Evolutionary conservation across 352 stramenopile species (phyloP).

Genomic region (Saprolegnia parasitica): DNA sequence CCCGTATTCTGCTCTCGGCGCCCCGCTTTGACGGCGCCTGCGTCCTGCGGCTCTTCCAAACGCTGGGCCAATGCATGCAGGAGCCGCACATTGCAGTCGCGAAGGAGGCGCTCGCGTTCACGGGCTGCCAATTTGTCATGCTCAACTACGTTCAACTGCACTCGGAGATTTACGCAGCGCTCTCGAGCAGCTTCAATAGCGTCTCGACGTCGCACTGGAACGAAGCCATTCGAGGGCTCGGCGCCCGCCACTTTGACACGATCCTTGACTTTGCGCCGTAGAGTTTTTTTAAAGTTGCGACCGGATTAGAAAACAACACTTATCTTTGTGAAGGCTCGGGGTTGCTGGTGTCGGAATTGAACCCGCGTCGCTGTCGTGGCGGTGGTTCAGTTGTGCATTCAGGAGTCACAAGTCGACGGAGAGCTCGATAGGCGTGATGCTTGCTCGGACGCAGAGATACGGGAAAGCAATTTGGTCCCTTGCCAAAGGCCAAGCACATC

Average conservation of each 20-base stretch:
- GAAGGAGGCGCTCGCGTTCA: constrained; percentile 78
- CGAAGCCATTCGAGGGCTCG: constrained; percentile 56
- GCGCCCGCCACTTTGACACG: constrained; percentile 66
- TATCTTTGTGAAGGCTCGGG: too few species aligned
- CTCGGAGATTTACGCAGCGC: constrained; percentile 51
- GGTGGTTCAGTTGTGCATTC: too few species aligned
- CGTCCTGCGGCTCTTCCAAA: constrained; percentile 42
- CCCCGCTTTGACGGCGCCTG: constrained; percentile 50
- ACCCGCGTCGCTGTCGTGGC: too few species aligned
- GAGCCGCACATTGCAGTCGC: constrained; percentile 65
- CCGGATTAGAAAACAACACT: too few species aligned
- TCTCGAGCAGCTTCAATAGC: constrained; percentile 59
- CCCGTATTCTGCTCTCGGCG: constrained; percentile 80
- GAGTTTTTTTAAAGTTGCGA: too few species aligned
- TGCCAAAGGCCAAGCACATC: too few species aligned
- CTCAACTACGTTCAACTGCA: constrained; percentile 68
- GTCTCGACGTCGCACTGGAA: constrained; percentile 71
- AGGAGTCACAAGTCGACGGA: too few species aligned
- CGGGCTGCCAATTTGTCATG: constrained; percentile 72
- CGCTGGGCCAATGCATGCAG: constrained; percentile 50
- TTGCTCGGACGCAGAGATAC: too few species aligned
- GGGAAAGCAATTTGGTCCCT: too few species aligned
- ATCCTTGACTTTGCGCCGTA: constrained; percentile 60
- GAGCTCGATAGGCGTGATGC: too few species aligned
- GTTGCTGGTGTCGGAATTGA: too few species aligned